Percentiles rank a stretch among this genome's conserved stretches.
Conservation (phyloP, 2,329 filamentous ascomycete species). For the Fusarium kyushuense region DNA sequence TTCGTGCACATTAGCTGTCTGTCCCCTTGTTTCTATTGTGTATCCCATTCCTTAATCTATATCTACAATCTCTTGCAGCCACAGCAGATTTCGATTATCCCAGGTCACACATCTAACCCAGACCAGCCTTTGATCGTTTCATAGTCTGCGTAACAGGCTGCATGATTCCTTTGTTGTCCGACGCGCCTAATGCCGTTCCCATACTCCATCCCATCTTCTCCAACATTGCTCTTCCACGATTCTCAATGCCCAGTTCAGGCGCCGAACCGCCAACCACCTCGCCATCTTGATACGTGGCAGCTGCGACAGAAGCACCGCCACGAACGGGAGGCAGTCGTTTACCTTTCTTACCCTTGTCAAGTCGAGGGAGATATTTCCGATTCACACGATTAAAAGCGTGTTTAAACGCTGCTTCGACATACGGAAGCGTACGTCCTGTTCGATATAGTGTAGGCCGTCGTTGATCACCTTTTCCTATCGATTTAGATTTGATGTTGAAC, state of each 20-base stretch:
- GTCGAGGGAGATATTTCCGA: conserved; percentile 67
- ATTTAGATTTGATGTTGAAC: conserved; percentile 86
- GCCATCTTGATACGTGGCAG: conserved; percentile 76
- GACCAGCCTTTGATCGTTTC: conserved; percentile 85
- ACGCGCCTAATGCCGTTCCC: conserved; percentile 84
- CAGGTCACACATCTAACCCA: conserved; percentile 66
- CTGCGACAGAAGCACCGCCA: conserved; percentile 34
- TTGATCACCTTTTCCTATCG: conserved; percentile 76
- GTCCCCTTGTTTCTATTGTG: conserved; percentile 24
- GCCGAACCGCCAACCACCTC: conserved; percentile 89
- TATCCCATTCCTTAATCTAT: background rate
- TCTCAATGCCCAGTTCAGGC: conserved; percentile 84
- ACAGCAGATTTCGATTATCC: background rate
- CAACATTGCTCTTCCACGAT: conserved; percentile 86
- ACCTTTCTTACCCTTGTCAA: conserved; percentile 57
- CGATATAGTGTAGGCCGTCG: conserved; percentile 84
- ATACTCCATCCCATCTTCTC: conserved; percentile 98
- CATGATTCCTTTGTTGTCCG: conserved; percentile 88
- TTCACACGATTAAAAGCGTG: conserved; percentile 51
- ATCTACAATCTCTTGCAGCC: background rate
- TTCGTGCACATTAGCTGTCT: conserved; percentile 67
- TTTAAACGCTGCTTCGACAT: conserved; percentile 68
- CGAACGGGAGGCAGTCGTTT: conserved; percentile 46
- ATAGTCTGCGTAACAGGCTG: conserved; percentile 88
- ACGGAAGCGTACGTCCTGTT: conserved; percentile 73